A percentile compares a stretch with the other conserved stretches of the same genome.
phyloP scores from a whole-genome alignment of 768 basidiomycete species.

The Kwoniella sp. region DNA sequence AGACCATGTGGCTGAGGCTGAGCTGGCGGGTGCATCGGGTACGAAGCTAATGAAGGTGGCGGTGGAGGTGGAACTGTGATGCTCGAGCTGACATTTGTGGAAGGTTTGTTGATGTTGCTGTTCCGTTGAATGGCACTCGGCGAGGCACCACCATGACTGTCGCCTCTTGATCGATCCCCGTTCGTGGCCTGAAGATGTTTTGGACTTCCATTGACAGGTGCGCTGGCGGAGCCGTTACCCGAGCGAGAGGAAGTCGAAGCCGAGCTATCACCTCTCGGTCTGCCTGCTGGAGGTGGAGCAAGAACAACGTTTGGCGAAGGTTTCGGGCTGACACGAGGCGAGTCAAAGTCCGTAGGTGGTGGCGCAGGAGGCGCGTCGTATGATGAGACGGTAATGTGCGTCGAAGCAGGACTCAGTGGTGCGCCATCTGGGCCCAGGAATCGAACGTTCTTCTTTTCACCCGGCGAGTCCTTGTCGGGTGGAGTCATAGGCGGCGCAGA shows the following conservation, averaged over 20 bases:
- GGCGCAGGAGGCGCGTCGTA: slow-evolving; percentile 48
- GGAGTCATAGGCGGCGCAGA: slow-evolving; percentile 24
- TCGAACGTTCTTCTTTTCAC: slow-evolving; percentile 52
- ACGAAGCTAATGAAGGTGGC: slow-evolving; percentile 42
- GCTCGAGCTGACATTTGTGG: slow-evolving; percentile 32
- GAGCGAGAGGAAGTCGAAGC: slow-evolving; percentile 16
- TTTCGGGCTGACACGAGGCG: slow-evolving; percentile 28
- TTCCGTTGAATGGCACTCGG: not conserved
- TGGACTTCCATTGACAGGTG: slow-evolving; percentile 1
- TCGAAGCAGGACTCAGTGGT: slow-evolving; percentile 50
- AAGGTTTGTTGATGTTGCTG: not conserved
- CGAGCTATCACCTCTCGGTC: slow-evolving; percentile 28
- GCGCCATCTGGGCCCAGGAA: slow-evolving; percentile 56
- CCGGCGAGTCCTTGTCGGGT: slow-evolving; percentile 19
- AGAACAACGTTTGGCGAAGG: slow-evolving; percentile 9
- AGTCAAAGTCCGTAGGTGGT: slow-evolving; percentile 42
- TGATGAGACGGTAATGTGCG: slow-evolving; percentile 44
- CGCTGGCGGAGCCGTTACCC: not conserved
- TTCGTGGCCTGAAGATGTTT: not conserved
- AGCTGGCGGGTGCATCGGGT: slow-evolving; percentile 33
- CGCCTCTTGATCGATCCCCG: not conserved
- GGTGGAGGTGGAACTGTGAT: slow-evolving; percentile 35
- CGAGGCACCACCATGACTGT: slow-evolving; percentile 6
- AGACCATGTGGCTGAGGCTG: slow-evolving; percentile 33
- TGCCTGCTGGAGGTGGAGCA: slow-evolving; percentile 12